Base-by-base conservation (phyloP, 2,329 filamentous ascomycete genomes). In the Fusarium sp. region DNA sequence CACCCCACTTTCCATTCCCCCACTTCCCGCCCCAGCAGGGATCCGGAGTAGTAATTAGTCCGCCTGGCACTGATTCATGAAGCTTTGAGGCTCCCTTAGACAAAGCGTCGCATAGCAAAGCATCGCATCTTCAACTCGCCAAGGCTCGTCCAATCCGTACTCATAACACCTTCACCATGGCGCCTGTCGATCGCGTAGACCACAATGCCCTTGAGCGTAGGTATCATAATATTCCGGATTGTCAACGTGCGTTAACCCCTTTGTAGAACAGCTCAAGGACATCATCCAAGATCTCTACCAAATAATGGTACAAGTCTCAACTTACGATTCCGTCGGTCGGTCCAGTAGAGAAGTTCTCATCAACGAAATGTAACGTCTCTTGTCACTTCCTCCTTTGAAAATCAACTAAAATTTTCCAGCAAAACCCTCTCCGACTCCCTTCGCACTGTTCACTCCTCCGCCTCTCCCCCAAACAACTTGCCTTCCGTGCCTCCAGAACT, bases 251-350 rank as follows among this genome's bases (percentile, higher is more conserved):
- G 44, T 74, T 75, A 49, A 78, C 59, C 12, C 20, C 35, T 35
- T 8, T 6, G 18, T 75, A 90, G 89, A 86, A 74, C 84, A 88
- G 80, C 83, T 90, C 81, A 89, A 90, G 77, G 85, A 89, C 75
- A 84, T 89, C 68, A 89, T 91, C 79, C 88, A 91, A 76, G 88
- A 89, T 73, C 85, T 91, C 44, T 91, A 89, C 84, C 85, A 89
- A 74, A 81, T 91, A 65, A 88, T 90, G 84, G 87, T 92, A 49
- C 89, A 91, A 77, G 84, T 88, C 33, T 85, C 87, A 36, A 86
- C 87, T 65, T 92, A 91, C 83, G 89, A 91, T 82, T 81, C 83
- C 44, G 82, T 84, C 65, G 81, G 81, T 65, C 83, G 84, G 2
- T 83, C 88, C 17, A 87, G 86, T 42, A 84, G 84, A 71, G 87